These are phyloP conservation scores for Colletotrichum tofieldiae DNA, from an alignment of 2,329 filamentous ascomycete genomes.

Conservation along the genomic window DNA sequence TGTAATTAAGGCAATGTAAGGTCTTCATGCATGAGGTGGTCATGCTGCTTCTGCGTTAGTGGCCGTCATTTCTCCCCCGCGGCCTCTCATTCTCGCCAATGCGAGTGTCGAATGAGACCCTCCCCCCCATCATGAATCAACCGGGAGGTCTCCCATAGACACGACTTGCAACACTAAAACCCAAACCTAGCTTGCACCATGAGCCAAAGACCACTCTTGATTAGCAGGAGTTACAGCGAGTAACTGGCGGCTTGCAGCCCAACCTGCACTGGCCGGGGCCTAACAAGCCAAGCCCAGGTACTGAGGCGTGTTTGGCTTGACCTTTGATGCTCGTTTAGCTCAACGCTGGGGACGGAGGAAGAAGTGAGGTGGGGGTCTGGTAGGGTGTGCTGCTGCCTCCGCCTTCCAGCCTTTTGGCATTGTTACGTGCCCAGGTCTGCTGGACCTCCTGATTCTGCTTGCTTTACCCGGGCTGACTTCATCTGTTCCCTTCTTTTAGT, in stretches of 20 bases:
- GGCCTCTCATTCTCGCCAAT: conserved; percentile 11
- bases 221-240: conserved; percentile 48
- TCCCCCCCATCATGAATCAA: background rate
- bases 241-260: conserved; percentile 51
- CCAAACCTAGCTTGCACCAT: conserved; percentile 4
- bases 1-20: conserved; percentile 27
- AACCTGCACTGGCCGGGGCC: conserved; percentile 41
- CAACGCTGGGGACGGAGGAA: background rate
- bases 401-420: background rate
- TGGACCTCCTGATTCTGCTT: background rate
- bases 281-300: background rate
- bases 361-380: background rate
- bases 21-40: conserved; percentile 30
- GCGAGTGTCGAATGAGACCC: conserved; percentile 7
- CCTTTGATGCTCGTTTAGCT: background rate
- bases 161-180: conserved; percentile 23
- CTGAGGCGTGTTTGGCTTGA: background rate
- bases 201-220: conserved; percentile 37
- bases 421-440: background rate
- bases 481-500: background rate
- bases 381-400: conserved; percentile 17
- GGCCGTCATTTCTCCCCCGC: conserved; percentile 15
- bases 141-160: conserved; percentile 12
- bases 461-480: background rate
- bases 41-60: conserved; percentile 21